Percentiles rank a stretch among this genome's conserved stretches.
Conservation (phyloP, 352 stramenopile species). For the Peronosclerospora sorghi region DNA sequence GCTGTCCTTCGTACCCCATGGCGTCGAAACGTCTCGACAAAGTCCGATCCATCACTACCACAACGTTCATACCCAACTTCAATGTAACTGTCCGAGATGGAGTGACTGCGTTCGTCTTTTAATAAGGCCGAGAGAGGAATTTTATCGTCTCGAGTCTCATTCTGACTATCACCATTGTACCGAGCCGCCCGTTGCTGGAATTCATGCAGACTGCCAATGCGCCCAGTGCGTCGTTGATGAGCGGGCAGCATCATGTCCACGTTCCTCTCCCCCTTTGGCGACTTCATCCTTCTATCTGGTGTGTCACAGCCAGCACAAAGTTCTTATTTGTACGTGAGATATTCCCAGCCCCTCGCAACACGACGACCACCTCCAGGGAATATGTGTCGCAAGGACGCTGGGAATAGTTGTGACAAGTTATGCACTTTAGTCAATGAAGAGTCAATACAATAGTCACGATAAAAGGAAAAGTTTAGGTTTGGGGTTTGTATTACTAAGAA, state of each 20-base stretch:
- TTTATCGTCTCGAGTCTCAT: constrained; percentile 13
- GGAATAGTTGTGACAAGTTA: neutral
- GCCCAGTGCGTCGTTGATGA: constrained; percentile 54
- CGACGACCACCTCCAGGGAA: constrained; percentile 2
- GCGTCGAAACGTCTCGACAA: constrained; percentile 25
- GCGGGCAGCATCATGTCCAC: constrained; percentile 36
- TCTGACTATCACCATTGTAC: constrained; percentile 21
- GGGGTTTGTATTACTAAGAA: too few relatives aligned
- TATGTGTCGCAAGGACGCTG: neutral
- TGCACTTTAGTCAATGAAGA: neutral
- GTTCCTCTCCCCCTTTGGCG: constrained; percentile 6
- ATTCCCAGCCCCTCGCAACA: constrained; percentile 18
- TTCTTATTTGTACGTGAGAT: constrained; percentile 9
- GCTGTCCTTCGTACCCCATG: constrained; percentile 32
- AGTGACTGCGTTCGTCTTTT: constrained; percentile 3
- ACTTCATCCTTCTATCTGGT: constrained; percentile 7
- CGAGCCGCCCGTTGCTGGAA: constrained; percentile 71
- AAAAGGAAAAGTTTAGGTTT: too few relatives aligned
- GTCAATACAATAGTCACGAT: neutral
- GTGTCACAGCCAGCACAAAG: constrained; percentile 5
- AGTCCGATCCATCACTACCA: constrained; percentile 26
- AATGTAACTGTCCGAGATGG: neutral
- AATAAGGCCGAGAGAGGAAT: constrained; percentile 9
- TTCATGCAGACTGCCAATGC: constrained; percentile 69
- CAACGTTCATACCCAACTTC: neutral